Evolutionary conservation across 768 basidiomycete species (phyloP), one percentile per base, ranked within the genome.

Genomic region (Mrakia blollopis): DNA sequence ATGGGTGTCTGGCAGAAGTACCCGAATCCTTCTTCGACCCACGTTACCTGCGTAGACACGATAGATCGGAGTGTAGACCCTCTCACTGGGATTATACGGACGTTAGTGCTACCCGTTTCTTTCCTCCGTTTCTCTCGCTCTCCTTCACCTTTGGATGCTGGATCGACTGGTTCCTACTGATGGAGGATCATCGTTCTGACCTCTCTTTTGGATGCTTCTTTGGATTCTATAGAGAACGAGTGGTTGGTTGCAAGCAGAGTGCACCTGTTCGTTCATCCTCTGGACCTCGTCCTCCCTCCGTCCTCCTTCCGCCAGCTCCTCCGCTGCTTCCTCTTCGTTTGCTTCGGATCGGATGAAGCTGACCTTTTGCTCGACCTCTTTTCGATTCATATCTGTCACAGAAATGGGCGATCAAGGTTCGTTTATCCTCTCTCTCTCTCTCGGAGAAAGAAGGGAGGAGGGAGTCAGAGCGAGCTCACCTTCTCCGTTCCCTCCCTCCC

Each of bases 341-440:
- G 16, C 13, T 50, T 50, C 47, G 47, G 47, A 50, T 50, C 47
- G 47, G 47, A 50, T 21, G 47, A 50, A 68, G 47, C 50, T 60
- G 23, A 50, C 44, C 52, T 18, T 28, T 28, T 30, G 7, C 30
- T 67, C 72, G n/a, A 25, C 35, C 37, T 30, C 61, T 7, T n/a
- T 28, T 50, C 35, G 16, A 54, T 21, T 11, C 65, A 50, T 50
- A 50, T 28, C 3, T 39, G 9, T 25, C 25, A 32, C 68, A 80
- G 65, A 83, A 82, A 81, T 98, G 95, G 95, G 92, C 97, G 74
- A 90, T 96, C 79, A 95, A 92, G 87, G 94, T 94, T 81, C 78
- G 89, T 84, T 71, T 11, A 30, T 28, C n/a, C n/a, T n/a, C 54
- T 18, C 28, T 41, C 18, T 47, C 67, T 61, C 61, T 41, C 25